These are phyloP conservation scores for Penicillium sumatraense DNA, from an alignment of 2,329 filamentous ascomycete genomes.

Conservation along the genomic window DNA sequence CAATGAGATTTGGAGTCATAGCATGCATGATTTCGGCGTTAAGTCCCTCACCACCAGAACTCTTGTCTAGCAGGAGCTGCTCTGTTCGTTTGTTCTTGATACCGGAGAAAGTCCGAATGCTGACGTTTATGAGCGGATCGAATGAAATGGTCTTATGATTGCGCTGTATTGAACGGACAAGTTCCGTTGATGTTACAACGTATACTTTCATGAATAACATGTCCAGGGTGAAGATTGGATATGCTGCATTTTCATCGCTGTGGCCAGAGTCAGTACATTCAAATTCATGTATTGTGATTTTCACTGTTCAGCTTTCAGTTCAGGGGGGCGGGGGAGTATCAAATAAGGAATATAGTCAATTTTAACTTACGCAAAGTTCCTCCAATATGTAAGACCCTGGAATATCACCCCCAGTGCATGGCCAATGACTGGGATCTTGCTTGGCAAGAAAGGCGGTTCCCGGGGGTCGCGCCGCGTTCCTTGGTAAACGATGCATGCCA, in stretches of 20 bases:
- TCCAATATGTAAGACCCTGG: slow-evolving; percentile 30
- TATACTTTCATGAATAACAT: slow-evolving; percentile 33
- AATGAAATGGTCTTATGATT: slow-evolving; percentile 28
- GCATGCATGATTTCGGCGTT: slow-evolving; percentile 22
- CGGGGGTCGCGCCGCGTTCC: slow-evolving; percentile 24
- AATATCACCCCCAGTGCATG: slow-evolving; percentile 30
- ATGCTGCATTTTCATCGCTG: slow-evolving; percentile 17
- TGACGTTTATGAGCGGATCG: slow-evolving; percentile 26
- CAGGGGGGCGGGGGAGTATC: too few species aligned
- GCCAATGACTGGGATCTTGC: slow-evolving; percentile 31
- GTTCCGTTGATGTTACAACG: slow-evolving; percentile 28
- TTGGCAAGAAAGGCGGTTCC: slow-evolving; percentile 28
- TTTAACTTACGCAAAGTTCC: slow-evolving; percentile 19
- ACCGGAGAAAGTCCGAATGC: slow-evolving; percentile 23
- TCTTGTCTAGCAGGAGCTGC: slow-evolving; percentile 24
- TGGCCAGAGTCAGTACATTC: background rate
- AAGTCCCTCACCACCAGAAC: slow-evolving; percentile 25
- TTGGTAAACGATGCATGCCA: slow-evolving; percentile 13
- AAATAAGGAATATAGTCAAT: too few species aligned
- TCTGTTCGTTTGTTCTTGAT: slow-evolving; percentile 19
- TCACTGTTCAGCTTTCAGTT: too few species aligned
- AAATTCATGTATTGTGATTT: background rate
- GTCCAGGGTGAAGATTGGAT: slow-evolving; percentile 29
- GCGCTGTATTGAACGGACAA: slow-evolving; percentile 30
- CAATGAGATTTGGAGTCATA: slow-evolving; percentile 30